phyloP scores from a whole-genome alignment of 306 rosid species.

The Dryas drummondii region DNA sequence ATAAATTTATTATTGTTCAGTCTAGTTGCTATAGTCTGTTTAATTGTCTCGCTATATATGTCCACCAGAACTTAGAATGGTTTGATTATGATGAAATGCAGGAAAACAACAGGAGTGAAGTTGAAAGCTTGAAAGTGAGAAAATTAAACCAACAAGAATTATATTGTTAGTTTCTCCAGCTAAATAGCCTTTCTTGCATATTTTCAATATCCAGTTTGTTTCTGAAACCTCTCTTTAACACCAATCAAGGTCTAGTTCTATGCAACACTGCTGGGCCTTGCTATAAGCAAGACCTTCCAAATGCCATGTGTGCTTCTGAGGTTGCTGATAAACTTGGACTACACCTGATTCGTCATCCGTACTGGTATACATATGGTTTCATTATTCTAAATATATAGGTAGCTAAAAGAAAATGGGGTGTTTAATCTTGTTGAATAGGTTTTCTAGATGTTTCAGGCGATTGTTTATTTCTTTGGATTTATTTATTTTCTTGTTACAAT shows the following conservation, averaged over 20 bases:
- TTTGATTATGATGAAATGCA: conserved; percentile 38
- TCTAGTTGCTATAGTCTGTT: neutral
- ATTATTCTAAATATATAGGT: too few relatives aligned
- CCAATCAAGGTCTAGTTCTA: neutral
- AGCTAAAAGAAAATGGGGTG: too few relatives aligned
- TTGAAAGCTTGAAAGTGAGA: conserved; percentile 80
- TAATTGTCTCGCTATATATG: neutral
- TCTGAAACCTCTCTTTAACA: too few relatives aligned
- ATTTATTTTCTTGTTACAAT: too few relatives aligned
- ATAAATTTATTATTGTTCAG: neutral
- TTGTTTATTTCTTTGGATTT: too few relatives aligned
- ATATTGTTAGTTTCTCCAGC: too few relatives aligned
- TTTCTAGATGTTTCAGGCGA: too few relatives aligned
- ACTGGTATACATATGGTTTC: conserved; percentile 31
- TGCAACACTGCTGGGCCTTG: conserved; percentile 40
- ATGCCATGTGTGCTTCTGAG: conserved; percentile 39
- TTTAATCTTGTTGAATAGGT: too few relatives aligned
- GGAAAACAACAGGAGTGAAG: conserved; percentile 92
- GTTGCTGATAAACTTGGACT: conserved; percentile 45
- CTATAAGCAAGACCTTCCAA: conserved; percentile 52
- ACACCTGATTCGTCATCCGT: conserved; percentile 32
- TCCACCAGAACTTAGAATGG: neutral
- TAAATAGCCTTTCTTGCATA: too few relatives aligned
- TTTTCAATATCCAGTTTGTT: too few relatives aligned
- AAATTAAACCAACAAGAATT: too few relatives aligned